phyloP scores from a whole-genome alignment of 805 yeast species.

The Candida mattraensis region DNA sequence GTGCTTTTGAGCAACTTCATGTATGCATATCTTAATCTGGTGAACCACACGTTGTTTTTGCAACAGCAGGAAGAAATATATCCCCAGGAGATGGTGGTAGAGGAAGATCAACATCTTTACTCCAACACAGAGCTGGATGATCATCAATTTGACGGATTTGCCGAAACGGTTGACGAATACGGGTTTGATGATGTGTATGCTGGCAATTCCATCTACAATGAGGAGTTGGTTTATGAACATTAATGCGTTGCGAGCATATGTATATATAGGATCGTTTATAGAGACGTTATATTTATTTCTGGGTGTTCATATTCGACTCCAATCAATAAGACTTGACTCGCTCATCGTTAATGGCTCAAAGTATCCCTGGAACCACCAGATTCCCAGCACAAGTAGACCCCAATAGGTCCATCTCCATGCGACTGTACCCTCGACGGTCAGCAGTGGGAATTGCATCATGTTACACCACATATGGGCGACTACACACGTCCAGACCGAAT shows the following conservation, averaged over 20 bases:
- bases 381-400: conserved; percentile 43
- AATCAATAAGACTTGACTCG: conserved; percentile 6
- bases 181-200: conserved; percentile 16
- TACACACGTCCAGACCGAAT: conserved; percentile 55
- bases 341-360: conserved; percentile 23
- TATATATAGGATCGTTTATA: conserved; percentile 1
- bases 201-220: conserved; percentile 7
- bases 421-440: conserved; percentile 15
- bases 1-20: conserved; percentile 92
- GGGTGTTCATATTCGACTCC: conserved; percentile 1
- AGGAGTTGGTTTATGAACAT: conserved; percentile 13
- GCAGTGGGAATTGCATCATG: conserved; percentile 62
- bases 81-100: conserved; percentile 8
- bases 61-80: conserved; percentile 53
- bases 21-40: conserved; percentile 94
- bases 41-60: conserved; percentile 82
- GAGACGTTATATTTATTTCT: neutral
- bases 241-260: conserved; percentile 4
- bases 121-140: no score
- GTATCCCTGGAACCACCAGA: conserved; percentile 35
- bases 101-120: conserved; percentile 5
- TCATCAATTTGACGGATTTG: conserved; percentile 7
- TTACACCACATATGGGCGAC: conserved; percentile 69
- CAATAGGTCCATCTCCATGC: conserved; percentile 38
- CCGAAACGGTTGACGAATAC: conserved; percentile 13